phyloP scores from a whole-genome alignment of 768 basidiomycete species.

The Suillus lakei region DNA sequence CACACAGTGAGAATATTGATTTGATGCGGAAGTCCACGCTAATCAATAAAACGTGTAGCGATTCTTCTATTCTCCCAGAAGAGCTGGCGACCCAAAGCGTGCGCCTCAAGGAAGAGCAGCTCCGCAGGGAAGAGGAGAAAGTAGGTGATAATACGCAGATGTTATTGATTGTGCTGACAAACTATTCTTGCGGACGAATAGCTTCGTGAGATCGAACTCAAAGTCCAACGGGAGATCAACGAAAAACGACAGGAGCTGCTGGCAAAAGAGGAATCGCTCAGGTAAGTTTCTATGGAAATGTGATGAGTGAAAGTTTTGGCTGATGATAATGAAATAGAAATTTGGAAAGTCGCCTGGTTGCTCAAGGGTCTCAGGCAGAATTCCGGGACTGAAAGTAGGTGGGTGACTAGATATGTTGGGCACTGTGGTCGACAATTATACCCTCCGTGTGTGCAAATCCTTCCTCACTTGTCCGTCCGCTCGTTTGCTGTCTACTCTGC shows the following conservation, averaged over 20 bases:
- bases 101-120: slow-evolving; percentile 98
- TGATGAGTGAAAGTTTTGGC: slow-evolving; percentile 11
- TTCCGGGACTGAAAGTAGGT: slow-evolving; percentile 64
- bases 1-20: slow-evolving; percentile 54
- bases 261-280: slow-evolving; percentile 94
- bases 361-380: slow-evolving; percentile 82
- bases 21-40: slow-evolving; percentile 23
- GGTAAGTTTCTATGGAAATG: slow-evolving; percentile 43
- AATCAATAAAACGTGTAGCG: slow-evolving; percentile 46
- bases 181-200: slow-evolving; percentile 34
- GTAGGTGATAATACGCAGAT: slow-evolving; percentile 37
- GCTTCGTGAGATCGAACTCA: slow-evolving; percentile 97
- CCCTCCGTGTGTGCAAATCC: slow-evolving; percentile 36
- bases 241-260: slow-evolving; percentile 96
- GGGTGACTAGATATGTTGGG: slow-evolving; percentile 26
- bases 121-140: slow-evolving; percentile 96
- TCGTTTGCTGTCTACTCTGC: slow-evolving; percentile 40
- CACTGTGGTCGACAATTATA: slow-evolving; percentile 36
- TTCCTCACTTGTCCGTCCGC: slow-evolving; percentile 41
- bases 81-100: slow-evolving; percentile 97
- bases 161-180: slow-evolving; percentile 8
- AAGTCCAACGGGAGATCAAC: slow-evolving; percentile 96
- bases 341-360: slow-evolving; percentile 88
- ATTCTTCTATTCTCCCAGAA: slow-evolving; percentile 92
- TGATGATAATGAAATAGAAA: slow-evolving; percentile 52